Percentiles rank a stretch among this genome's conserved stretches.
These are phyloP conservation scores for Phytophthora pini DNA, from an alignment of 352 stramenopile genomes.

Conservation along the genomic window DNA sequence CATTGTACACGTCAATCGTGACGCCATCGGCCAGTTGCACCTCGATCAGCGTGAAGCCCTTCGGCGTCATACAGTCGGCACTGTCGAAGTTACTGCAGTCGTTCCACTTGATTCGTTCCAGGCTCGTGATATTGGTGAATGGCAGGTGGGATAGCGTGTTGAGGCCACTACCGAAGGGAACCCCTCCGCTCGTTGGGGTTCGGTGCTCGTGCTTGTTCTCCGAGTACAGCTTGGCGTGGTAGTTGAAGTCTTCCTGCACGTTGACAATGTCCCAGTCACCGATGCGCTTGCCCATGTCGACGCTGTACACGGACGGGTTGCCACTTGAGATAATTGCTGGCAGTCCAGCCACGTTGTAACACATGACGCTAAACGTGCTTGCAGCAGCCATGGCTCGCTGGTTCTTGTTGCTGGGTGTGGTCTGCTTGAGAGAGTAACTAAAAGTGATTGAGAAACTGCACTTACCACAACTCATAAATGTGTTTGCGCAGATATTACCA, in stretches of 20 bases:
- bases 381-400: slow-evolving; percentile 2
- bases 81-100: slow-evolving; percentile 53
- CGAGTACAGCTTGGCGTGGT: slow-evolving; percentile 45
- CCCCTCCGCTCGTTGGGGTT: slow-evolving; percentile 44
- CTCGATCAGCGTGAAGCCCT: slow-evolving; percentile 55
- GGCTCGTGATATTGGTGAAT: slow-evolving; percentile 36
- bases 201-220: slow-evolving; percentile 50
- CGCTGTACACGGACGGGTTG: slow-evolving; percentile 41
- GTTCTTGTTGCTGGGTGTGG: neutral
- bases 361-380: slow-evolving; percentile 51
- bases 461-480: neutral
- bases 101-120: slow-evolving; percentile 49
- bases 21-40: slow-evolving; percentile 54
- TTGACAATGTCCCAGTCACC: slow-evolving; percentile 48
- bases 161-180: slow-evolving; percentile 54
- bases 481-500: neutral
- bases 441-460: neutral
- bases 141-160: slow-evolving; percentile 56
- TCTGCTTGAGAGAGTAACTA: neutral
- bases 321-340: slow-evolving; percentile 57
- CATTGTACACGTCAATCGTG: slow-evolving; percentile 56
- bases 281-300: slow-evolving; percentile 58
- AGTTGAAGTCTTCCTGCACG: slow-evolving; percentile 56
- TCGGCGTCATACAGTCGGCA: slow-evolving; percentile 60
- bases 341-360: slow-evolving; percentile 57